Conservation (phyloP, 768 basidiomycete genomes). For the Russula griseocarnosa region DNA sequence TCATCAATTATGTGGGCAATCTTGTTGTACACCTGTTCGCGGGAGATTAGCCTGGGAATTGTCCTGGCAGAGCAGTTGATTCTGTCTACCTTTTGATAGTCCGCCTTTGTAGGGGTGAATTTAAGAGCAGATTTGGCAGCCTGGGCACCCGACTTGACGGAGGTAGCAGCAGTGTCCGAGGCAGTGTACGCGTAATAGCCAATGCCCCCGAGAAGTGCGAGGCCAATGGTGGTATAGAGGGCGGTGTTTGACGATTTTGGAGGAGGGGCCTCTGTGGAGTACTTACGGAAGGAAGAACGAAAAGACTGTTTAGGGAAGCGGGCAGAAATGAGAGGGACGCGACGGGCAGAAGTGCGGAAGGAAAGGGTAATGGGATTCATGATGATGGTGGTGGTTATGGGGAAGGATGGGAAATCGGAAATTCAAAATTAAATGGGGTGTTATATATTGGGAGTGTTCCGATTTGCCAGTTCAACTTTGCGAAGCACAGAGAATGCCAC, state of each 20-base stretch:
- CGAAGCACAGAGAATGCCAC: no score
- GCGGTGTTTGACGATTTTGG: slow-evolving; percentile 51
- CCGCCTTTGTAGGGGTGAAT: slow-evolving; percentile 72
- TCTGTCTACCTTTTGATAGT: slow-evolving; percentile 77
- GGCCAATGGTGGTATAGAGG: slow-evolving; percentile 60
- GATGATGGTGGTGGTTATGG: slow-evolving; percentile 6
- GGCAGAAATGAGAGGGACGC: slow-evolving; percentile 23
- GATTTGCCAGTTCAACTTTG: neutral
- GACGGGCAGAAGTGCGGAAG: slow-evolving; percentile 25
- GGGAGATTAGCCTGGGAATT: neutral
- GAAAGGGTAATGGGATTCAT: slow-evolving; percentile 3
- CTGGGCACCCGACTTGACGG: slow-evolving; percentile 60
- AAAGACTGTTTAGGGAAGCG: slow-evolving; percentile 26
- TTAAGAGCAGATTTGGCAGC: slow-evolving; percentile 59
- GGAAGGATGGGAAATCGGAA: neutral
- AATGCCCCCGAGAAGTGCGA: slow-evolving; percentile 52
- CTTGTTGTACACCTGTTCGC: slow-evolving; percentile 76
- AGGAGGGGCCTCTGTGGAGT: slow-evolving; percentile 49
- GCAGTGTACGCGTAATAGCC: slow-evolving; percentile 60
- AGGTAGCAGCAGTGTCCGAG: slow-evolving; percentile 48
- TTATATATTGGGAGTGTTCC: neutral
- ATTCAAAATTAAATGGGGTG: neutral
- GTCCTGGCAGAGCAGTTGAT: slow-evolving; percentile 3
- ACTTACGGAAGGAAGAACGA: slow-evolving; percentile 51
- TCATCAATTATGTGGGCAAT: slow-evolving; percentile 75